Evolutionary conservation across 176 grass and related monocot species (phyloP), one percentile per base, ranked within the genome.

Genomic region (Musa itinerans): DNA sequence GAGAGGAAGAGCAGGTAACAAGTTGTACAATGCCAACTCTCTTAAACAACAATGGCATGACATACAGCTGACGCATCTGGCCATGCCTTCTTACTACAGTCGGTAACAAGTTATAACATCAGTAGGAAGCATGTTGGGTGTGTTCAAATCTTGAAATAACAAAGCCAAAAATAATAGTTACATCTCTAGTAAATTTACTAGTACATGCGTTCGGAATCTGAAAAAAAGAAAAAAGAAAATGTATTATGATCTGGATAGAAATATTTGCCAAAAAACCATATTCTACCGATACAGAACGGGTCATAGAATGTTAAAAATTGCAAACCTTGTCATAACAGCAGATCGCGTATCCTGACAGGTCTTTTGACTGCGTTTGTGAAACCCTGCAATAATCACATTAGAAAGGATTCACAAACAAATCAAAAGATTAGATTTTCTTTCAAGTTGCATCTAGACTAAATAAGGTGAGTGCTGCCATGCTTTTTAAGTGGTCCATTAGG

Each of bases 281-380:
- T 58, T 58, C 5, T 62, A 62, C 17, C 20, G 3, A 62, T 8
- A 19, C 20, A 62, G 57, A 62, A 62, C 1, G 20, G 65, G 65
- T 68, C 48, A 27, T 68, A 27, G 13, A 68, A 17, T 26, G 24
- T 13, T 13, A 20, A 11, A 24, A 52, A 54, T 6, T 14, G n/a
- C 51, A 65, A 63, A 26, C 12, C 58, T 77, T 61, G 19, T 77
- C 87, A 85, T 19, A 96, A 71, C 54, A 93, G 82, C 79, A 96
- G 83, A 75, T 98, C 94, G 0, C 88, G 84, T 73, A 98, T 78
- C 80, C 71, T 98, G 1, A 91, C 86, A 10, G 90, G 88, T 86
- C 90, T 91, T 87, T 98, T 98, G 29, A 98, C 90, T 52, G 94
- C 94, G 87, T 98, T 98, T 73, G 94, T 93, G 78, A 93, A 98